Percentiles rank a stretch among this genome's conserved stretches.
phyloP scores from a whole-genome alignment of 257 asterid genomes.

The Solanum pinnatisectum region DNA sequence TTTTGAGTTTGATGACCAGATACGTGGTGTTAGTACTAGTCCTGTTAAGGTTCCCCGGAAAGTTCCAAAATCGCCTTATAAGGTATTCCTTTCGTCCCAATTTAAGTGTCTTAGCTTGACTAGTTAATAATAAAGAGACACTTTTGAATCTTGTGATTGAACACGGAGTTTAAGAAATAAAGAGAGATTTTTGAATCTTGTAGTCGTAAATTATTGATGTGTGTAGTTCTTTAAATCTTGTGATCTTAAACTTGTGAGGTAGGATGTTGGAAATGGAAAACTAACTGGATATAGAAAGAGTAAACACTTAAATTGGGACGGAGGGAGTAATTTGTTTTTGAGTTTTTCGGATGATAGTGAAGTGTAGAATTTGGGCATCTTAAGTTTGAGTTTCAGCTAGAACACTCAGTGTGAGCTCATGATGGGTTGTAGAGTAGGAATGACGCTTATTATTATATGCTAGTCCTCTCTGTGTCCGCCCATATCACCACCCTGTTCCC shows the following conservation, averaged over 20 bases:
- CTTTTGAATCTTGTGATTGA: background rate
- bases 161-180: background rate
- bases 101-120: background rate
- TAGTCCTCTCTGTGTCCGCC: background rate
- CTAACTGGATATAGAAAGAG: background rate
- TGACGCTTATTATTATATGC: background rate
- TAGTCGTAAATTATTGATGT: background rate
- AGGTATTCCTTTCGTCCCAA: slow-evolving; percentile 20
- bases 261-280: background rate
- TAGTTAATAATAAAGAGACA: too few species aligned
- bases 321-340: background rate
- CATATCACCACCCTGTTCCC: background rate
- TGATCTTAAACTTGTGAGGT: background rate
- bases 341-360: background rate
- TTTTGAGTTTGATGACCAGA: slow-evolving; percentile 55
- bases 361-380: background rate
- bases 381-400: background rate
- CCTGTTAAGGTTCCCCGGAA: slow-evolving; percentile 76
- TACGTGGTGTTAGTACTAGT: slow-evolving; percentile 58
- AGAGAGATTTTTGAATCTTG: background rate
- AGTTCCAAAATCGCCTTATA: slow-evolving; percentile 72
- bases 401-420: background rate
- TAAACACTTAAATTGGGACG: background rate
- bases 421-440: background rate
- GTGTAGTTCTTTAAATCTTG: background rate